These are phyloP conservation scores for Gastrolobium bilobum DNA, from an alignment of 306 rosid genomes.

Conservation along the genomic window DNA sequence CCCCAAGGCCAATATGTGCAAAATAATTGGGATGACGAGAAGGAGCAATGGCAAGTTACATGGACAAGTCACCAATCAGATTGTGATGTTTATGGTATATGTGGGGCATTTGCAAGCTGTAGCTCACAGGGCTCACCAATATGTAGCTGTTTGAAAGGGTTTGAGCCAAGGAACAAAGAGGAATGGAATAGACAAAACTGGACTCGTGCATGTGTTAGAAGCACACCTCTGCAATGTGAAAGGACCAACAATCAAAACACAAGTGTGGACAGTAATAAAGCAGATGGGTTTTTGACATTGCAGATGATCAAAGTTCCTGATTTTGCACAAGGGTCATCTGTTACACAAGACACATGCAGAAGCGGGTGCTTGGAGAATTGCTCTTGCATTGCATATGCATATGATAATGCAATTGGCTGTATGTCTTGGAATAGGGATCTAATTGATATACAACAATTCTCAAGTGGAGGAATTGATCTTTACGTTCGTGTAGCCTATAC, in stretches of 20 bases:
- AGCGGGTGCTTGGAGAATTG: no score
- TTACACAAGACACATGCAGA: no score
- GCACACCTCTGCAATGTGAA: no score
- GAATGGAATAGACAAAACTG: slow-evolving; percentile 40
- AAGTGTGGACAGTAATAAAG: no score
- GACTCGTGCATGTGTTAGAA: slow-evolving; percentile 29
- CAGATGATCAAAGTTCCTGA: no score
- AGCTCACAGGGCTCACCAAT: slow-evolving; percentile 2
- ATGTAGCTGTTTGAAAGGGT: slow-evolving; percentile 42
- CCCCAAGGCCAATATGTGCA: neutral
- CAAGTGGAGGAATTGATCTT: slow-evolving; percentile 42
- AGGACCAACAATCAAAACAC: no score
- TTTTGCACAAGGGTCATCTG: no score
- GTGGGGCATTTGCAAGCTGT: slow-evolving; percentile 47
- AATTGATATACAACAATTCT: slow-evolving; percentile 32
- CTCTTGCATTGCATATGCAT: no score
- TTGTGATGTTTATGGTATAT: slow-evolving; percentile 42
- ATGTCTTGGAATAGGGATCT: slow-evolving; percentile 29
- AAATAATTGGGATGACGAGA: neutral
- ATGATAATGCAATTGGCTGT: slow-evolving; percentile 27
- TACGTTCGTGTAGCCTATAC: slow-evolving; percentile 38
- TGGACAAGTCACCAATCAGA: neutral
- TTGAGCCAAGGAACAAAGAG: slow-evolving; percentile 22
- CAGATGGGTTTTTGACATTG: no score
- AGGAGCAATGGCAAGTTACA: neutral